Conservation (phyloP, 768 basidiomycete species). For the Lanmaoa rubissima region DNA sequence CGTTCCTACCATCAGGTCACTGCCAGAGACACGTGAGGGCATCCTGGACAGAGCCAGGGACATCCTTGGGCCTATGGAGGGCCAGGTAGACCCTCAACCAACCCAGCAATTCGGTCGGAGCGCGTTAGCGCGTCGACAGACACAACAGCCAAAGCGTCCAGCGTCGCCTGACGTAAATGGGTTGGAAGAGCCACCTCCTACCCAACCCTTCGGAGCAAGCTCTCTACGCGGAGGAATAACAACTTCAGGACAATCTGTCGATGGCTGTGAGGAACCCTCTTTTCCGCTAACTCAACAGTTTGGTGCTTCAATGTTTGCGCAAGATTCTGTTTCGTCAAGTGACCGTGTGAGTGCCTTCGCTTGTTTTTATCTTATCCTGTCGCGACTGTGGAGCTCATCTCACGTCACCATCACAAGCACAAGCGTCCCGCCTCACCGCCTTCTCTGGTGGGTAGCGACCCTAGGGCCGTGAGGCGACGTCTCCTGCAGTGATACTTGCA, state of each 20-base stretch:
- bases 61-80: slow-evolving; percentile 28
- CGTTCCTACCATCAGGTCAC: slow-evolving; percentile 43
- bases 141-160: background rate
- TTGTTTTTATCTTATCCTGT: background rate
- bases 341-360: slow-evolving; percentile 11
- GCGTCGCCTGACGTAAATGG: background rate
- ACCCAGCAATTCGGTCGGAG: slow-evolving; percentile 37
- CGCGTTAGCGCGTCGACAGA: slow-evolving; percentile 21
- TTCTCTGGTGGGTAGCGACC: background rate
- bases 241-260: background rate
- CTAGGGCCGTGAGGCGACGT: slow-evolving; percentile 13
- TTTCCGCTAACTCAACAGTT: background rate
- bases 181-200: slow-evolving; percentile 24
- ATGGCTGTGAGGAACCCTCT: background rate
- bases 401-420: slow-evolving; percentile 1
- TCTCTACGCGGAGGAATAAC: slow-evolving; percentile 23
- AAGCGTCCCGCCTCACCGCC: slow-evolving; percentile 17
- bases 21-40: slow-evolving; percentile 44
- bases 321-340: slow-evolving; percentile 3
- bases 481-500: slow-evolving; percentile 4
- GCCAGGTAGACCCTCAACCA: slow-evolving; percentile 8
- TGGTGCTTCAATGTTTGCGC: slow-evolving; percentile 20
- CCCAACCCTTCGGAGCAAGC: slow-evolving; percentile 43
- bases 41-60: slow-evolving; percentile 40
- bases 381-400: slow-evolving; percentile 2